These are phyloP conservation scores for Physaria fendleri DNA, from an alignment of 345 rosid species.

Conservation along the genomic window DNA sequence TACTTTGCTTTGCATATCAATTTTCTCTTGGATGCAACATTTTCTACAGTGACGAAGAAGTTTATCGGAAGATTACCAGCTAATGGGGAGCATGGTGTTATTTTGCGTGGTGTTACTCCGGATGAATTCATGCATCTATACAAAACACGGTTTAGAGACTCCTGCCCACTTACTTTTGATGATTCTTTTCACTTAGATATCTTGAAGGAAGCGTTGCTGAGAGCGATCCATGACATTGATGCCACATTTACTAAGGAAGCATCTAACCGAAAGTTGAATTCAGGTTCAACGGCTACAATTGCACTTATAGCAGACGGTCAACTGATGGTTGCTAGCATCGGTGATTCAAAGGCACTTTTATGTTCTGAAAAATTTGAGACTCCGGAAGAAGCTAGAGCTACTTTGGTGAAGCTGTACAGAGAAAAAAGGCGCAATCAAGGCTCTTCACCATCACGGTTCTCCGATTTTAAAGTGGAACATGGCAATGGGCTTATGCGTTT, in stretches of 20 bases:
- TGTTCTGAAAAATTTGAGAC: constrained; percentile 73
- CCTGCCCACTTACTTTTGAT: constrained; percentile 39
- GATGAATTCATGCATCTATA: no score
- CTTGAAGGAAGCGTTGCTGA: constrained; percentile 73
- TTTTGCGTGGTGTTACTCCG: no score
- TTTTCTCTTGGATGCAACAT: constrained; percentile 75
- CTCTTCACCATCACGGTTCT: constrained; percentile 39
- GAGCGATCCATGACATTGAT: constrained; percentile 84
- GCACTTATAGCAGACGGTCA: constrained; percentile 66
- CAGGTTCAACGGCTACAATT: constrained; percentile 83
- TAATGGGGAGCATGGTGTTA: no score
- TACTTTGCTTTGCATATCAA: constrained; percentile 75
- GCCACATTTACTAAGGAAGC: constrained; percentile 75
- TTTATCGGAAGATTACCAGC: constrained; percentile 40
- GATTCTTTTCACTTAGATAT: constrained; percentile 69
- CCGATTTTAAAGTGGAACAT: constrained; percentile 34
- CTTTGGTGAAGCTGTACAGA: constrained; percentile 59
- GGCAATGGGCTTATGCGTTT: constrained; percentile 48
- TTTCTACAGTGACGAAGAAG: constrained; percentile 50
- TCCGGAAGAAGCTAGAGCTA: constrained; percentile 74
- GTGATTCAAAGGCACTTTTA: constrained; percentile 93
- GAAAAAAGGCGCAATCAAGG: constrained; percentile 49
- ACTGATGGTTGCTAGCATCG: constrained; percentile 75
- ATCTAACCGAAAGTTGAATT: constrained; percentile 41
- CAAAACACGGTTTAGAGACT: constrained; percentile 43